A percentile compares a stretch with the other conserved stretches of the same genome.
Conservation (phyloP, 106 monocot species). For the Agapanthus africanus region DNA sequence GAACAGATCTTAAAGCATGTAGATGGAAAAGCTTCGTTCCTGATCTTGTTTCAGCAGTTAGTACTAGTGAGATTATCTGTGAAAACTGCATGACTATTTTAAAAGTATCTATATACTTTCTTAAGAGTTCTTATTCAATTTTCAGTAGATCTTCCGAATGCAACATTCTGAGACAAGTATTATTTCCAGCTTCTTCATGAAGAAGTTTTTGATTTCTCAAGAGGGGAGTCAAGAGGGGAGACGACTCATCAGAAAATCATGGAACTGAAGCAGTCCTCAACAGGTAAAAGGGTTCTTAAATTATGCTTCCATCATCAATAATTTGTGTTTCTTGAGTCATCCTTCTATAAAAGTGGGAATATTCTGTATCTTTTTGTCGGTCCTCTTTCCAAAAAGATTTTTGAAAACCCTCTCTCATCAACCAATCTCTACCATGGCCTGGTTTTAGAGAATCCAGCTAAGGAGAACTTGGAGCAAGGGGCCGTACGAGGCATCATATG, state of each 20-base stretch:
- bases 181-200: conserved; percentile 88
- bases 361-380: too few relatives aligned
- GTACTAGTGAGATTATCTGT: conserved; percentile 91
- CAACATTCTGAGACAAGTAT: not conserved
- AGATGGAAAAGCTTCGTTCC: conserved; percentile 94
- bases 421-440: too few relatives aligned
- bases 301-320: not conserved
- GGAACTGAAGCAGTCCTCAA: conserved; percentile 92
- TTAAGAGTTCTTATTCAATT: not conserved
- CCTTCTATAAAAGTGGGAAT: too few relatives aligned
- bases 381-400: too few relatives aligned
- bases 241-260: conserved; percentile 98
- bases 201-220: conserved; percentile 99
- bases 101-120: conserved; percentile 50
- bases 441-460: too few relatives aligned
- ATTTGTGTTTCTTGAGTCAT: not conserved
- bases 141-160: not conserved
- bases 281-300: too few relatives aligned
- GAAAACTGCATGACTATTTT: conserved; percentile 99
- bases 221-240: too few relatives aligned
- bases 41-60: conserved; percentile 93
- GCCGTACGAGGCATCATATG: too few relatives aligned
- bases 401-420: too few relatives aligned
- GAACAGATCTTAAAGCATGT: conserved; percentile 86
- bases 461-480: too few relatives aligned